phyloP scores from a whole-genome alignment of 192 early-diverging fungal species.

The Coemansia guatemalensis region DNA sequence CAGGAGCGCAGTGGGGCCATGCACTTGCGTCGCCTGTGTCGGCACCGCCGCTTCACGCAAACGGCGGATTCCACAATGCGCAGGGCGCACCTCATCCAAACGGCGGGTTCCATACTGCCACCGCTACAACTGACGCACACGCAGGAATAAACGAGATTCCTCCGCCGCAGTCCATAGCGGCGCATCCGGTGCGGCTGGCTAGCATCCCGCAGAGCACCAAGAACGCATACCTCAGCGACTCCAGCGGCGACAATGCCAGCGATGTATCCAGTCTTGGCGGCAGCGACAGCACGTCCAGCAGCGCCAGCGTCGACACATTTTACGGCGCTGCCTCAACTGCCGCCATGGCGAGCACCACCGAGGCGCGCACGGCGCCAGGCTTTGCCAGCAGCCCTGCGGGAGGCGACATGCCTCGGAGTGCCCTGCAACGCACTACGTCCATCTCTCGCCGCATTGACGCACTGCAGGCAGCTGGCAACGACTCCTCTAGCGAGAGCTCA shows the following conservation, averaged over 20 bases:
- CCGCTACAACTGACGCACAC: neutral
- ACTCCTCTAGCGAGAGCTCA: constrained; percentile 38
- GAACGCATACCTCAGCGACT: constrained; percentile 50
- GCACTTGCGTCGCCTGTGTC: constrained; percentile 1
- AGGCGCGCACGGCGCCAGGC: neutral
- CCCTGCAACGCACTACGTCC: neutral
- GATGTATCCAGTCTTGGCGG: constrained; percentile 7
- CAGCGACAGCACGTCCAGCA: constrained; percentile 22
- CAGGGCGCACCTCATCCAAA: too few species aligned
- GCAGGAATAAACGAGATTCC: neutral
- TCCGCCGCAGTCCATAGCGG: neutral
- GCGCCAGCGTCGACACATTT: constrained; percentile 31
- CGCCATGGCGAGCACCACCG: neutral
- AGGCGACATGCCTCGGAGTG: neutral
- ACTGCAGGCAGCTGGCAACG: constrained; percentile 11
- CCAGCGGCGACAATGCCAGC: constrained; percentile 20
- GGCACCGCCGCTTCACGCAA: neutral
- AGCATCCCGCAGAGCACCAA: constrained; percentile 15
- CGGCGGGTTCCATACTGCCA: neutral
- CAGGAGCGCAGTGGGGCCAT: neutral
- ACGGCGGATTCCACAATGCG: too few species aligned
- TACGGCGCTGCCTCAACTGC: constrained; percentile 6
- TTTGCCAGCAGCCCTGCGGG: neutral
- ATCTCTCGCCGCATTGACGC: neutral
- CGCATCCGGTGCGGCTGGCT: constrained; percentile 48